These are phyloP conservation scores for Phialophora chinensis DNA, from an alignment of 2,329 filamentous ascomycete genomes.

Conservation along the genomic window DNA sequence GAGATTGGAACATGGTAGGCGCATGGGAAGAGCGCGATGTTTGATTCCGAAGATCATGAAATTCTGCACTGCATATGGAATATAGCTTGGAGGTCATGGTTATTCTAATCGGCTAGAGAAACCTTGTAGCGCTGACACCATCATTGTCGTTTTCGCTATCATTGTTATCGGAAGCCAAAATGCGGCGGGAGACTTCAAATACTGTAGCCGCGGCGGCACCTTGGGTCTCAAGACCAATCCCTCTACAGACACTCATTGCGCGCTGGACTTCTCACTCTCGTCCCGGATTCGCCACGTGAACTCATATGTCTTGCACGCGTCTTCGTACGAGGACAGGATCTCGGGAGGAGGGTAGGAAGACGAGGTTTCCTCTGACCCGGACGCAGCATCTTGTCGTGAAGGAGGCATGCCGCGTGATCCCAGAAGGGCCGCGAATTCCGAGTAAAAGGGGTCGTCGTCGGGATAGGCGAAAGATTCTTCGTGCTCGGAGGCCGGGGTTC, in stretches of 20 bases:
- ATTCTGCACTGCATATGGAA: too few species aligned
- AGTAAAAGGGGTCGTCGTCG: not conserved
- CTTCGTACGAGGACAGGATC: constrained; percentile 16
- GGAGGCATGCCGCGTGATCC: not conserved
- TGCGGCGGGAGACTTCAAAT: too few species aligned
- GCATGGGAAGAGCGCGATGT: too few species aligned
- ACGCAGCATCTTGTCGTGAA: not conserved
- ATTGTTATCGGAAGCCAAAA: too few species aligned
- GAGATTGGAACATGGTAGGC: too few species aligned
- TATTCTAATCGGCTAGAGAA: too few species aligned
- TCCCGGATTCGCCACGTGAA: constrained; percentile 17
- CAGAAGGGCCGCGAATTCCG: not conserved
- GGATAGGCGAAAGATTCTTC: not conserved
- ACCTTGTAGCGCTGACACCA: too few species aligned
- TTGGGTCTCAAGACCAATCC: not conserved
- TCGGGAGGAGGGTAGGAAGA: not conserved
- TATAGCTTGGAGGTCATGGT: too few species aligned
- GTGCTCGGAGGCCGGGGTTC: not conserved
- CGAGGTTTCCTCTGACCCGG: not conserved
- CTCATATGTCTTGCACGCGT: constrained; percentile 19
- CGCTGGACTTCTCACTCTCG: constrained; percentile 10
- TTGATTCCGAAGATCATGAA: too few species aligned
- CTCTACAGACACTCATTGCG: not conserved
- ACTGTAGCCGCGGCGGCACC: too few species aligned
- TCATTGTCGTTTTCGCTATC: too few species aligned